Percentiles rank a stretch among this genome's conserved stretches.
Conservation (phyloP, 2,329 filamentous ascomycete genomes). For the Ustulina deusta region DNA sequence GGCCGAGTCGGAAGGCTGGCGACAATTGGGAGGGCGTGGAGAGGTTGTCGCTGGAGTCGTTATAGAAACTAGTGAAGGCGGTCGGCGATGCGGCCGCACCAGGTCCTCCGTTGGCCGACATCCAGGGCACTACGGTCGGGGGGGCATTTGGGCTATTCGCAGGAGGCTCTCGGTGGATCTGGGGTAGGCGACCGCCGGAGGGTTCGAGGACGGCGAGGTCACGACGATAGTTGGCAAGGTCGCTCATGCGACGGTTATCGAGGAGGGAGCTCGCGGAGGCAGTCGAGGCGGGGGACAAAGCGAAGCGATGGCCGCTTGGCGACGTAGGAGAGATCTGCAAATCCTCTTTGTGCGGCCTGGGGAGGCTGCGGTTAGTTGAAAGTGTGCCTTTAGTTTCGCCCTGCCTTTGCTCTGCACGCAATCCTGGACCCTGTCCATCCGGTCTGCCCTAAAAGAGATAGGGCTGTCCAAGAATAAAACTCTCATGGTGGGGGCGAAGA, state of each 20-base stretch:
- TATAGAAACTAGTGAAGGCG: slow-evolving; percentile 72
- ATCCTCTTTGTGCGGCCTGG: slow-evolving; percentile 55
- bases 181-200: slow-evolving; percentile 66
- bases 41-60: slow-evolving; percentile 80
- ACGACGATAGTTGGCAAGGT: slow-evolving; percentile 77
- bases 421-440: slow-evolving; percentile 4
- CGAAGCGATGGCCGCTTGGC: slow-evolving; percentile 57
- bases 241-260: slow-evolving; percentile 69
- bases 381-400: slow-evolving; percentile 22
- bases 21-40: slow-evolving; percentile 74
- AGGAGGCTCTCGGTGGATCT: slow-evolving; percentile 70
- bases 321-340: slow-evolving; percentile 65
- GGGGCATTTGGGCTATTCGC: slow-evolving; percentile 65
- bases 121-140: slow-evolving; percentile 70
- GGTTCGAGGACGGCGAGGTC: slow-evolving; percentile 77
- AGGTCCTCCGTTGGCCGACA: slow-evolving; percentile 57
- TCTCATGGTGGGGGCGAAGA: slow-evolving; percentile 28
- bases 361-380: slow-evolving; percentile 50
- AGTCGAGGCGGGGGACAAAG: slow-evolving; percentile 58
- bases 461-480: slow-evolving; percentile 9
- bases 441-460: neutral
- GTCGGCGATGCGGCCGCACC: slow-evolving; percentile 53
- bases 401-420: slow-evolving; percentile 4
- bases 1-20: slow-evolving; percentile 72
- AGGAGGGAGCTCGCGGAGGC: slow-evolving; percentile 62